Evolutionary conservation across 179 eudicot species (phyloP).

Genomic region (Heliamphora pulchella): DNA sequence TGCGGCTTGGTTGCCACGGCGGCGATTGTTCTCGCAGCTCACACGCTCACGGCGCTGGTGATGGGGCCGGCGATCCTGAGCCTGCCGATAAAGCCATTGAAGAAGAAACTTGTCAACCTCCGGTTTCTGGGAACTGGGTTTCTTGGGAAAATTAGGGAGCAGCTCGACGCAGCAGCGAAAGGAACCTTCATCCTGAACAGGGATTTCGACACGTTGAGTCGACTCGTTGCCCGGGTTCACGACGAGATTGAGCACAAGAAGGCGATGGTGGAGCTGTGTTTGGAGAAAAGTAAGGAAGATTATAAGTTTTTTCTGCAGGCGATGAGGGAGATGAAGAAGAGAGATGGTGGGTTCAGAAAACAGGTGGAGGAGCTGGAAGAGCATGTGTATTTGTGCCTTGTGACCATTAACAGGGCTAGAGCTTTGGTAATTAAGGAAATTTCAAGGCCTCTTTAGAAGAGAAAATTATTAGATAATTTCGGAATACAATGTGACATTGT

Average conservation of each 20-base stretch:
- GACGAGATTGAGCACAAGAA: slow-evolving; percentile 41
- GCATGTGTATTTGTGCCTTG: slow-evolving; percentile 48
- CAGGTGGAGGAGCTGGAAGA: slow-evolving; percentile 54
- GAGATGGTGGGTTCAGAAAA: slow-evolving; percentile 29
- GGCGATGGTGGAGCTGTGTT: slow-evolving; percentile 27
- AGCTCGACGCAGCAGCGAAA: slow-evolving; percentile 45
- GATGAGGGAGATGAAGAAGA: slow-evolving; percentile 36
- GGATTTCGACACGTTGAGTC: slow-evolving; percentile 48
- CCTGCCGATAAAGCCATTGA: slow-evolving; percentile 27
- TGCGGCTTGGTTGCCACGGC: slow-evolving; percentile 26
- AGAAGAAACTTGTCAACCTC: slow-evolving; percentile 24
- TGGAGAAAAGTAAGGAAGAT: slow-evolving; percentile 34
- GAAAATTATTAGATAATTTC: too few species aligned
- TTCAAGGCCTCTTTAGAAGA: slow-evolving; percentile 11
- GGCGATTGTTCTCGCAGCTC: slow-evolving; percentile 33
- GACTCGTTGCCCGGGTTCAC: slow-evolving; percentile 30
- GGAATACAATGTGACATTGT: too few species aligned
- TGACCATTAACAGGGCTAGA: slow-evolving; percentile 48
- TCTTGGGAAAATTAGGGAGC: slow-evolving; percentile 31
- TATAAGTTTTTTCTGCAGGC: slow-evolving; percentile 22
- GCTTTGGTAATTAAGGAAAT: slow-evolving; percentile 39
- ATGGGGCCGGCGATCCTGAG: slow-evolving; percentile 33
- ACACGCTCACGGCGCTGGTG: slow-evolving; percentile 27
- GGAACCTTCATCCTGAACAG: slow-evolving; percentile 42
- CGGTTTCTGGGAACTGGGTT: slow-evolving; percentile 23